These are phyloP conservation scores for Penicillium sp. DNA, from an alignment of 2,329 filamentous ascomycete genomes.

Conservation along the genomic window DNA sequence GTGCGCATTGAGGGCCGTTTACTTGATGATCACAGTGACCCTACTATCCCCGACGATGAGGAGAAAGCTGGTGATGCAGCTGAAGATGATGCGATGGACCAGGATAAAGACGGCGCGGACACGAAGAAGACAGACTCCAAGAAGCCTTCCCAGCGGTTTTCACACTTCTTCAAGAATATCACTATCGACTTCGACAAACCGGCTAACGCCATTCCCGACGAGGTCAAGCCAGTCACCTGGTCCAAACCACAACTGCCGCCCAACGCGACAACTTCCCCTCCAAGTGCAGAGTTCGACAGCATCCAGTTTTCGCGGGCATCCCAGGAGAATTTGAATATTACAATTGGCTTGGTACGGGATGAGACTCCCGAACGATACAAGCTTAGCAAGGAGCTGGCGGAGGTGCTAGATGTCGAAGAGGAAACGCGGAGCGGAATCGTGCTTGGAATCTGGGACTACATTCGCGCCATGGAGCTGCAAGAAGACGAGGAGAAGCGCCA, in stretches of 20 bases:
- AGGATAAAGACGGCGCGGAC: slow-evolving; percentile 46
- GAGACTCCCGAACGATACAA: slow-evolving; percentile 83
- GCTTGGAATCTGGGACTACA: slow-evolving; percentile 94
- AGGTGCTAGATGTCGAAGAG: slow-evolving; percentile 81
- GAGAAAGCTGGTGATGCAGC: slow-evolving; percentile 38
- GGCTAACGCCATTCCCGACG: slow-evolving; percentile 41
- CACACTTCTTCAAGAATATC: slow-evolving; percentile 53
- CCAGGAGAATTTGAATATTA: slow-evolving; percentile 90
- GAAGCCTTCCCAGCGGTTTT: slow-evolving; percentile 42
- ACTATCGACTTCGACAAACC: slow-evolving; percentile 52
- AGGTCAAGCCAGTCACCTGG: slow-evolving; percentile 67
- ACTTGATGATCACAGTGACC: slow-evolving; percentile 66
- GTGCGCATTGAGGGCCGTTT: slow-evolving; percentile 90
- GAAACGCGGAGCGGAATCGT: slow-evolving; percentile 85
- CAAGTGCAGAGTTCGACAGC: slow-evolving; percentile 79
- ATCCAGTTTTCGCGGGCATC: slow-evolving; percentile 87
- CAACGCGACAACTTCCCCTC: slow-evolving; percentile 53
- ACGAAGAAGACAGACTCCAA: slow-evolving; percentile 29
- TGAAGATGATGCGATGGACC: slow-evolving; percentile 57
- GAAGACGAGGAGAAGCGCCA: slow-evolving; percentile 94
- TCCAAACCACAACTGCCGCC: slow-evolving; percentile 67
- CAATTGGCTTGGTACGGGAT: slow-evolving; percentile 78
- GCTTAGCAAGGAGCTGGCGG: slow-evolving; percentile 73
- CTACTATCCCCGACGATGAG: slow-evolving; percentile 50
- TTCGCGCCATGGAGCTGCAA: slow-evolving; percentile 78